phyloP scores from a whole-genome alignment of 441 rosid genomes.

The Daphne laureola region DNA sequence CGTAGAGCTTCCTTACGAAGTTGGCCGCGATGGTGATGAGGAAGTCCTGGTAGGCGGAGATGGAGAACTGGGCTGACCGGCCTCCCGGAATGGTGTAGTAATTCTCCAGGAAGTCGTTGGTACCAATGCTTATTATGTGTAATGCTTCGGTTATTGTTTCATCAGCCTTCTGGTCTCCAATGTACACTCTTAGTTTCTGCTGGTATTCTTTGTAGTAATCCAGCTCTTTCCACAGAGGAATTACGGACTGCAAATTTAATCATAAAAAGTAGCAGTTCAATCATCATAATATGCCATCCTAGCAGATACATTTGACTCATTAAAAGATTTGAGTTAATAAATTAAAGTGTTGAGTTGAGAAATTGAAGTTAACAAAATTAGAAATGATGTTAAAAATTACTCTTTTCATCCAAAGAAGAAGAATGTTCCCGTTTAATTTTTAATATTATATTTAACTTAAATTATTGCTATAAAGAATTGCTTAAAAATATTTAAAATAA shows the following conservation, averaged over 20 bases:
- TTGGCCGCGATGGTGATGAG: slow-evolving; percentile 33
- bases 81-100: slow-evolving; percentile 34
- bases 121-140: slow-evolving; percentile 51
- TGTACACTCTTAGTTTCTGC: slow-evolving; percentile 30
- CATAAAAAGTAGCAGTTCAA: too few species aligned
- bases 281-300: too few species aligned
- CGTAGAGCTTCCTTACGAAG: slow-evolving; percentile 34
- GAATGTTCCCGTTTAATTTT: too few species aligned
- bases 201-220: slow-evolving; percentile 62
- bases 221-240: slow-evolving; percentile 53
- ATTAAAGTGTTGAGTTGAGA: too few species aligned
- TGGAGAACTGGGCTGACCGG: slow-evolving; percentile 35
- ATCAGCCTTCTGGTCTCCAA: slow-evolving; percentile 30
- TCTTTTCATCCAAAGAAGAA: too few species aligned
- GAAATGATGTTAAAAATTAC: too few species aligned
- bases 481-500: too few species aligned
- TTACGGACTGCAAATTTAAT: slow-evolving; percentile 35
- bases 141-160: slow-evolving; percentile 28
- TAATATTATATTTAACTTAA: too few species aligned
- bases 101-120: slow-evolving; percentile 64
- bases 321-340: too few species aligned
- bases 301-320: too few species aligned
- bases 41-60: slow-evolving; percentile 34
- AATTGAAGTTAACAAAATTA: too few species aligned
- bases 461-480: too few species aligned